phyloP scores from a whole-genome alignment of 805 yeast genomes.

The Pichia californica region DNA sequence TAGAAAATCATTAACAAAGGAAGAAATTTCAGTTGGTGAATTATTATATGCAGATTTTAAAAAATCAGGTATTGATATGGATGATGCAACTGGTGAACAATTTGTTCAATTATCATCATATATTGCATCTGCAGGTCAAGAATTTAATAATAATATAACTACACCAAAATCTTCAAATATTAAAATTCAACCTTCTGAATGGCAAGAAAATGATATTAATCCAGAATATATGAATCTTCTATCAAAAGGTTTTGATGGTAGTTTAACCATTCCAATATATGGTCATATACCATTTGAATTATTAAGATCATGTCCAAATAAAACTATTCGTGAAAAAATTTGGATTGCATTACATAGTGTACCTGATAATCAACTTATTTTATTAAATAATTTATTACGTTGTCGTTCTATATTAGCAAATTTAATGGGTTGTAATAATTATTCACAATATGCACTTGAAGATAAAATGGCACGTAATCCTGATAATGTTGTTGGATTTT shows the following conservation, averaged over 20 bases:
- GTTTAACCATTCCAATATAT: constrained; percentile 46
- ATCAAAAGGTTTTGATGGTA: constrained; percentile 31
- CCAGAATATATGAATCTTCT: constrained; percentile 19
- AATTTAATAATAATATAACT: constrained; percentile 50
- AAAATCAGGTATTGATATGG: constrained; percentile 83
- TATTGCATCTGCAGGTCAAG: constrained; percentile 76
- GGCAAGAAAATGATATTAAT: constrained; percentile 26
- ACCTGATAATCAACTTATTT: constrained; percentile 51
- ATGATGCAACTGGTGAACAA: constrained; percentile 50
- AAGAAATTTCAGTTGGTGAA: constrained; percentile 78
- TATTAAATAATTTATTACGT: constrained; percentile 52
- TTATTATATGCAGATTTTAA: constrained; percentile 79
- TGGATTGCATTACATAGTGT: constrained; percentile 75
- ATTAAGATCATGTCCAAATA: constrained; percentile 50
- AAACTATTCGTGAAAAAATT: constrained; percentile 51
- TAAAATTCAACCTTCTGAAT: constrained; percentile 22
- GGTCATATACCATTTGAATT: constrained; percentile 63
- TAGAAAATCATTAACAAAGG: constrained; percentile 42
- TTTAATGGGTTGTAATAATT: constrained; percentile 64
- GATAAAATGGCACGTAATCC: constrained; percentile 90
- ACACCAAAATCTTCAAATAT: constrained; percentile 24
- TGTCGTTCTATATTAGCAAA: constrained; percentile 66
- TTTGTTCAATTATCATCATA: constrained; percentile 77
- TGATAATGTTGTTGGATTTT: constrained; percentile 63
- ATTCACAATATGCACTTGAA: constrained; percentile 71